Percentiles rank a stretch among this genome's conserved stretches.
These are phyloP conservation scores for Diaporthe sp. DNA, from an alignment of 2,329 filamentous ascomycete species.

Conservation along the genomic window DNA sequence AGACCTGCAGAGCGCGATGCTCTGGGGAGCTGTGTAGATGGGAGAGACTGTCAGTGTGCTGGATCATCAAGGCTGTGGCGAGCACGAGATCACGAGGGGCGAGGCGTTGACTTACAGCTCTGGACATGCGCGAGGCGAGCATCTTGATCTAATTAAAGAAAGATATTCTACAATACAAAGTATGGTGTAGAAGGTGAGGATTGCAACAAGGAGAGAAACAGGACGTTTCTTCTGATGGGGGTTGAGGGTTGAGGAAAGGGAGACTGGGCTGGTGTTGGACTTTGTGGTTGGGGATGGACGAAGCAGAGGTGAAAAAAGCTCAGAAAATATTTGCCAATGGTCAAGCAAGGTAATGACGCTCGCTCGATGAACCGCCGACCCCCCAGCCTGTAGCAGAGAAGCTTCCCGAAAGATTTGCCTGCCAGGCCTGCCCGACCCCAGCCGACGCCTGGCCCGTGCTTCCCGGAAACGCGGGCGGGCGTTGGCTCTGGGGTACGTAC, in stretches of 20 bases:
- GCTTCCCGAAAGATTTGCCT: slow-evolving; percentile 40
- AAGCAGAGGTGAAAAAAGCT: slow-evolving; percentile 40
- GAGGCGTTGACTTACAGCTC: slow-evolving; percentile 74
- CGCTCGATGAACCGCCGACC: slow-evolving; percentile 18
- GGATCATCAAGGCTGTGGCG: background rate
- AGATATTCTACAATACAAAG: slow-evolving; percentile 52
- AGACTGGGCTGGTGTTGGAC: slow-evolving; percentile 45
- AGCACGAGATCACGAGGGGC: background rate
- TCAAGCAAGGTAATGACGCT: slow-evolving; percentile 39
- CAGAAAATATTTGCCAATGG: slow-evolving; percentile 38
- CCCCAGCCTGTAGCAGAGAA: slow-evolving; percentile 32
- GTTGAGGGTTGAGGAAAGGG: slow-evolving; percentile 39
- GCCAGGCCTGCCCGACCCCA: slow-evolving; percentile 34
- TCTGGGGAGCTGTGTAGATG: slow-evolving; percentile 77
- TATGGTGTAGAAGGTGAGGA: slow-evolving; percentile 51
- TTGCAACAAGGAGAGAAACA: slow-evolving; percentile 51
- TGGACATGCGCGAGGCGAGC: slow-evolving; percentile 79
- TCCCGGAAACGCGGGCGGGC: background rate
- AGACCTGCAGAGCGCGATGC: slow-evolving; percentile 78
- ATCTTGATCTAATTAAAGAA: slow-evolving; percentile 66
- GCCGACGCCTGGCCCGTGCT: slow-evolving; percentile 28
- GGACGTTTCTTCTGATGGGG: slow-evolving; percentile 44
- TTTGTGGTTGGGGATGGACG: slow-evolving; percentile 22
- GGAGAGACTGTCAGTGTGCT: slow-evolving; percentile 44
- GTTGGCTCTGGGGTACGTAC: slow-evolving; percentile 8